Base-by-base conservation (phyloP, 225 moss, liverwort and hornwort species). In the Straminergon stramineum region DNA sequence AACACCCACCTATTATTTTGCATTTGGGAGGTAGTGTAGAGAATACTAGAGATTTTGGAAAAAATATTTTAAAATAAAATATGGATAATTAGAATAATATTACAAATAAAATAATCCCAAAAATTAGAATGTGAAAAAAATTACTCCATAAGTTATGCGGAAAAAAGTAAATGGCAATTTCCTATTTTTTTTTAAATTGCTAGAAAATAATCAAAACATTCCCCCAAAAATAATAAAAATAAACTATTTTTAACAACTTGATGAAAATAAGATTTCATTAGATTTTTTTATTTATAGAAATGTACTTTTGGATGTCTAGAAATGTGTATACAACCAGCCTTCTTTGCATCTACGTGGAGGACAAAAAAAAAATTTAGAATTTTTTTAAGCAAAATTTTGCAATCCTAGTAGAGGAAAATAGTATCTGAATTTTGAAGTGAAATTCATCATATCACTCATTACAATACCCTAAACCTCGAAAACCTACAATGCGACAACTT, bases 221-320 rank as follows among this genome's bases (percentile, higher is more conserved):
- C 1, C 13, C 4, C 18, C 37, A 1, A 14, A 23, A 20, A 20
- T 1, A 20, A 11, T 0, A 2, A 24, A 14, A 24, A 4, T 24
- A 24, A 23, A 4, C 2, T 4, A 69, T 37, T 69, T 37, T 39
- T 71, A 24, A 71, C 26, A 71, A 70, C 8, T 70, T 39, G 2
- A 39, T 24, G 69, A 4, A 39, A 39, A 70, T 12, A 14, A 39
- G 7, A 70, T 70, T n/a, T 39, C 23, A 13, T 13, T 23, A 70
- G 23, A 13, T 7, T 4, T 1, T 7, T 70, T 24, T 4, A 2
- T 7, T 70, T 24, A 41, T 71, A 26, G 3, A 26, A 41, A 4
- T 70, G 15, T 8, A 41, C 9, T 41, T 71, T 41, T 2, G 7
- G 24, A 8, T 24, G 24, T 41, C 26, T 26, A 71, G 15, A 41